Evolutionary conservation across 495 filamentous ascomycete genomes (phyloP).

Genomic region (Penicillium robsamsonii): DNA sequence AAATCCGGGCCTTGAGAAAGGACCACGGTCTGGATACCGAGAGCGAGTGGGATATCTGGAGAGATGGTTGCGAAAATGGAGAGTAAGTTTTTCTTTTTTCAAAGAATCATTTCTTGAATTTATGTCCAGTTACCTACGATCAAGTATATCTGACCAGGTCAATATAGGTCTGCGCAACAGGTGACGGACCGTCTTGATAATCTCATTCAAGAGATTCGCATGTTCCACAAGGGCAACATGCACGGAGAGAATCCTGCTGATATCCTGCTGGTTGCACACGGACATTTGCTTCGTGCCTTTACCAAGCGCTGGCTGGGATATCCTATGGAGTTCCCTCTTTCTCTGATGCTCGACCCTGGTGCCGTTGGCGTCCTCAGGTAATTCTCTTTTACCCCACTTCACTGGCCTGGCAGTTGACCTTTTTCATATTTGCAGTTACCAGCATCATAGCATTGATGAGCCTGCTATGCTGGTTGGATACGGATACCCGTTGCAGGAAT

Average conservation of each 20-base stretch:
- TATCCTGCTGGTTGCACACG: conserved; percentile 67
- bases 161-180: conserved; percentile 47
- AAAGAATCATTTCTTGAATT: background rate
- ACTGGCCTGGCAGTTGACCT: background rate
- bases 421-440: conserved; percentile 19
- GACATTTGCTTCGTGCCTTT: conserved; percentile 75
- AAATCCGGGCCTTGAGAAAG: conserved; percentile 62
- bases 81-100: conserved; percentile 29
- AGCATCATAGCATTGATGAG: conserved; percentile 38
- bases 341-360: conserved; percentile 72
- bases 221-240: conserved; percentile 46
- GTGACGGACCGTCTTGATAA: conserved; percentile 64
- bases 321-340: conserved; percentile 59
- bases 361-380: conserved; percentile 70
- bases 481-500: conserved; percentile 29
- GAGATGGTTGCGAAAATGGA: conserved; percentile 68
- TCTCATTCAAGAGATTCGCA: conserved; percentile 64
- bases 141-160: background rate
- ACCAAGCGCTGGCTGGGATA: conserved; percentile 73
- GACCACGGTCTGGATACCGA: conserved; percentile 56
- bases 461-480: conserved; percentile 37
- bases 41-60: conserved; percentile 74
- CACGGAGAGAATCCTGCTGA: conserved; percentile 51
- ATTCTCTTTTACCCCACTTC: background rate
- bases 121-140: background rate